Percentiles rank a stretch among this genome's conserved stretches.
phyloP scores from a whole-genome alignment of 331 rosid genomes.

The Cydonia oblonga region DNA sequence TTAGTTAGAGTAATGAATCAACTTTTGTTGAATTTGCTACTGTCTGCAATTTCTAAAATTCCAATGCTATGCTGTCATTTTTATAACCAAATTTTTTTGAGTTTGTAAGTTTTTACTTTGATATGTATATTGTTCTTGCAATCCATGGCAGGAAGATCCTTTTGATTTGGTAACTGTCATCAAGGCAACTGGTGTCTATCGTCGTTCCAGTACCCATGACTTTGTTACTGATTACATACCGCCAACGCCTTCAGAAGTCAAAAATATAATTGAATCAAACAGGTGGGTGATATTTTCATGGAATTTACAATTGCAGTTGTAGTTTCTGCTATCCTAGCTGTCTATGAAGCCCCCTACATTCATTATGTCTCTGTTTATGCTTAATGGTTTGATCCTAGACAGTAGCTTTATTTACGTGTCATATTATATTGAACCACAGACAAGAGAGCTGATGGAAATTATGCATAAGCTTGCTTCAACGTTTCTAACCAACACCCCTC shows the following conservation, averaged over 20 bases:
- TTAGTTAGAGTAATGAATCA: background rate
- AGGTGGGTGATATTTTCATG: conserved; percentile 23
- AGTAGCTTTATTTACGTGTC: background rate
- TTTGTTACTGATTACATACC: conserved; percentile 58
- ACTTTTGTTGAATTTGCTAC: background rate
- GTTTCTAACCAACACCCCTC: background rate
- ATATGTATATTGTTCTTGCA: background rate
- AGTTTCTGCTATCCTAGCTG: background rate
- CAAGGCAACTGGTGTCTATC: conserved; percentile 59
- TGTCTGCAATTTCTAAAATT: background rate
- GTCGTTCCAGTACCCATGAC: conserved; percentile 52
- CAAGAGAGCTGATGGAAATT: background rate
- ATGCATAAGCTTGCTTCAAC: background rate
- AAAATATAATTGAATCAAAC: conserved; percentile 22
- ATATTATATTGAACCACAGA: background rate
- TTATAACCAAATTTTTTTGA: background rate
- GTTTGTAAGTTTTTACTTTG: background rate
- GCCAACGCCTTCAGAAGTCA: conserved; percentile 46
- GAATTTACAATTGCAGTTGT: background rate
- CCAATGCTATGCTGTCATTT: background rate
- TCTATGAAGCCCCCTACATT: conserved; percentile 30
- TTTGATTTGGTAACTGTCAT: conserved; percentile 55
- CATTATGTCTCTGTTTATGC: too few relatives aligned
- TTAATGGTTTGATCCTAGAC: background rate
- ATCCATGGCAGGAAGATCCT: conserved; percentile 50